phyloP scores from a whole-genome alignment of 129 eudicot species.

The Arctium lappa region DNA sequence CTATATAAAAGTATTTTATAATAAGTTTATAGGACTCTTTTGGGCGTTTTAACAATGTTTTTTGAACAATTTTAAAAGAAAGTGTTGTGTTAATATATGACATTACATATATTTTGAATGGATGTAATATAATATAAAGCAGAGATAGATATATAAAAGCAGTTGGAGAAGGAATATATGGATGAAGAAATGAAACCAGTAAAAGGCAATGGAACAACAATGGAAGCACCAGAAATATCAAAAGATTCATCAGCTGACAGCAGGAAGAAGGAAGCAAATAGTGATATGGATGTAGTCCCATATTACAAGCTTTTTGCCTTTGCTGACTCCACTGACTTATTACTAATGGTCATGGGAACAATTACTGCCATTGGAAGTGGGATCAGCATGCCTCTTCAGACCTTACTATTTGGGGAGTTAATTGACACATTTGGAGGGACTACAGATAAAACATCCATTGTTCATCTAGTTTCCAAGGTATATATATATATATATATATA shows the following conservation, averaged over 20 bases:
- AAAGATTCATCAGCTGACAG: neutral
- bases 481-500: conserved; percentile 1
- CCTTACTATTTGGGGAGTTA: conserved; percentile 60
- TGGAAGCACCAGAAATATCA: neutral
- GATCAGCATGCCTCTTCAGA: conserved; percentile 53
- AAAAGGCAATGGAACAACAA: neutral
- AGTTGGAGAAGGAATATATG: neutral
- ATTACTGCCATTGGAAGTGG: conserved; percentile 70
- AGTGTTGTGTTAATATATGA: neutral
- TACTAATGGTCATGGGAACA: conserved; percentile 62
- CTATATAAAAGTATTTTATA: no score
- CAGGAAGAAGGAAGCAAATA: conserved; percentile 5
- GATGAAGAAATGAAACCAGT: conserved; percentile 9
- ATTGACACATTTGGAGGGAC: conserved; percentile 51
- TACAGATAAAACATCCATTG: conserved; percentile 25
- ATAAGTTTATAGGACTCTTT: no score
- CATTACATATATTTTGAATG: neutral
- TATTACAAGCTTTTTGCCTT: conserved; percentile 70
- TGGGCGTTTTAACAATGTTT: neutral
- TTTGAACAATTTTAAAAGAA: neutral
- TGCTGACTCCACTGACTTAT: conserved; percentile 56
- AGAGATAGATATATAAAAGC: neutral
- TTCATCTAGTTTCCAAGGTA: conserved; percentile 56
- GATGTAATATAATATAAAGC: neutral
- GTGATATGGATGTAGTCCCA: conserved; percentile 32